phyloP scores from a whole-genome alignment of 352 stramenopile species.

The Globisporangium sylvaticum region DNA sequence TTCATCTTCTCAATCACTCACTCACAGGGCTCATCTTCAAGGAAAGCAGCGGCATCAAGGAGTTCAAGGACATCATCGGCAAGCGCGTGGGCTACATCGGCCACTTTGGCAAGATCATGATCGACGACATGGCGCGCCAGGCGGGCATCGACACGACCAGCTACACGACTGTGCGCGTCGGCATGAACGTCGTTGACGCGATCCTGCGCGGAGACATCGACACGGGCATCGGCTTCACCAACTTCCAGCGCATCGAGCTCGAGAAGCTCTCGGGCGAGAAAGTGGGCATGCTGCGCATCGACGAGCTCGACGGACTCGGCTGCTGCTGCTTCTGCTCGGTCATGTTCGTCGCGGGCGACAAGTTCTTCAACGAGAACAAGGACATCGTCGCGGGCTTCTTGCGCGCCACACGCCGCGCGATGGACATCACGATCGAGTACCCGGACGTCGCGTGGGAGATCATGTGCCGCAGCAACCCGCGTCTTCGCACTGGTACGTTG shows the following conservation, averaged over 20 bases:
- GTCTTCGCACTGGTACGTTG: conserved; percentile 34
- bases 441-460: conserved; percentile 43
- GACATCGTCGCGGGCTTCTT: conserved; percentile 38
- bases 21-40: conserved; percentile 43
- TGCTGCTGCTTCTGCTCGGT: conserved; percentile 58
- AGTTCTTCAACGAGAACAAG: conserved; percentile 47
- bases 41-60: conserved; percentile 42
- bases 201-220: conserved; percentile 47
- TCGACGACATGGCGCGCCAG: conserved; percentile 49
- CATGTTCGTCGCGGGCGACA: conserved; percentile 48
- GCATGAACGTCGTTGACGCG: conserved; percentile 52
- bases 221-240: conserved; percentile 49
- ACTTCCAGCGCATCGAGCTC: conserved; percentile 51
- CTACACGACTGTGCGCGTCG: conserved; percentile 42
- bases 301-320: conserved; percentile 43
- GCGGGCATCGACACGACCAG: conserved; percentile 38
- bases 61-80: conserved; percentile 51
- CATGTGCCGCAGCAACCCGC: conserved; percentile 52
- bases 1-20: too few species aligned
- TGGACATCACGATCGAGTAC: conserved; percentile 53
- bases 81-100: conserved; percentile 52
- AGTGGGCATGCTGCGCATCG: conserved; percentile 45
- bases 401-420: conserved; percentile 37
- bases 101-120: conserved; percentile 52
- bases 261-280: conserved; percentile 48